Percentiles rank a stretch among this genome's conserved stretches.
phyloP scores from a whole-genome alignment of 139 green algal species.

The Asterochloris sp. region DNA sequence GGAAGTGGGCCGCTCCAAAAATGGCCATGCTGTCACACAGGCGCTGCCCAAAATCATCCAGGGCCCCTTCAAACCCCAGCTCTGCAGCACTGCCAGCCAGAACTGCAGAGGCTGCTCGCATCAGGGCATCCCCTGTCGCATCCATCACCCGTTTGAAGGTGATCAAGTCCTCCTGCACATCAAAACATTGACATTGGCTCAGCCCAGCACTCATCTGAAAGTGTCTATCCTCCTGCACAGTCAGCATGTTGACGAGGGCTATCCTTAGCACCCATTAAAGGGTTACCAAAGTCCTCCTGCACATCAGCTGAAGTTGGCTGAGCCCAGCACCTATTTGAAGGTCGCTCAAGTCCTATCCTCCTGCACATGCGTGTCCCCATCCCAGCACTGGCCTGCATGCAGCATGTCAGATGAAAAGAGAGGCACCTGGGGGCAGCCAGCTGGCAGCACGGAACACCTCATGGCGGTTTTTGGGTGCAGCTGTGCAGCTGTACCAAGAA shows the following conservation, averaged over 20 bases:
- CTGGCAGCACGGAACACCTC: too few species aligned
- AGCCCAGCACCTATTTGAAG: too few species aligned
- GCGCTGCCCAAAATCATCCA: conserved; percentile 60
- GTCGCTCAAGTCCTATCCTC: too few species aligned
- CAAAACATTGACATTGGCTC: conserved; percentile 8
- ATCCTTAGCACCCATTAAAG: conserved; percentile 41
- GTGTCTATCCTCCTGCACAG: too few species aligned
- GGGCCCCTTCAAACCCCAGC: conserved; percentile 51
- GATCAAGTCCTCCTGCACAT: conserved; percentile 40
- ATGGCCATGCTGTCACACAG: conserved; percentile 56
- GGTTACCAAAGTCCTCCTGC: conserved; percentile 40
- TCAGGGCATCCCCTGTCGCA: conserved; percentile 38
- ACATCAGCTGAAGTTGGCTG: background rate
- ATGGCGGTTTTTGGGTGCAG: too few species aligned
- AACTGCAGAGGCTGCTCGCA: conserved; percentile 37
- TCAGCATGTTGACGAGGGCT: too few species aligned
- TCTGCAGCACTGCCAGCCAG: conserved; percentile 21
- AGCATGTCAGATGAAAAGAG: too few species aligned
- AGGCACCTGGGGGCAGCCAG: too few species aligned
- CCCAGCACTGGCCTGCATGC: too few species aligned
- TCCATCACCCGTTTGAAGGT: conserved; percentile 49
- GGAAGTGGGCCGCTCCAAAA: conserved; percentile 51
- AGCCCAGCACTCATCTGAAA: too few species aligned
- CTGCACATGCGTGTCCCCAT: too few species aligned
- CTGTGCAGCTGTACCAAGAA: too few species aligned